Evolutionary conservation across 202 grass and related monocot species (phyloP).

Genomic region (Musa balbisiana): DNA sequence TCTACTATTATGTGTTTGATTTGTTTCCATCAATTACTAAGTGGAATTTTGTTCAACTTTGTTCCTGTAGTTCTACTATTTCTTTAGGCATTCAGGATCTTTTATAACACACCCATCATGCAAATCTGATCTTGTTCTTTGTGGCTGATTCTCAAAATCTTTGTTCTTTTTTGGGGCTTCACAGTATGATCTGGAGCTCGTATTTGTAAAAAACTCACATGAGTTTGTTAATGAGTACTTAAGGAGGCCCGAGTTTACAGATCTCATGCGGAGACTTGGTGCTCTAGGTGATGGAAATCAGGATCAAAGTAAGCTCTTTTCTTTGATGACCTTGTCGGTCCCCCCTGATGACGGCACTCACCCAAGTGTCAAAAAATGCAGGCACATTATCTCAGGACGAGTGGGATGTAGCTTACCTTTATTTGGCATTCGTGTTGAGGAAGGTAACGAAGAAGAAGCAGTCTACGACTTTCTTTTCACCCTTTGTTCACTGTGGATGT

Average conservation of each 20-base stretch:
- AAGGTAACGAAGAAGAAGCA: slow-evolving; percentile 36
- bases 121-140: neutral
- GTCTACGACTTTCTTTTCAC: neutral
- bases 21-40: neutral
- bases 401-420: slow-evolving; percentile 90
- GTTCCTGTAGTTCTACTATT: no score
- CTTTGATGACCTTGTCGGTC: neutral
- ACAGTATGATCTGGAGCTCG: slow-evolving; percentile 72
- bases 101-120: neutral
- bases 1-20: neutral
- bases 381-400: slow-evolving; percentile 75
- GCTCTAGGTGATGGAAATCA: slow-evolving; percentile 68
- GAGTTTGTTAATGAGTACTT: slow-evolving; percentile 77
- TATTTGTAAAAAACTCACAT: slow-evolving; percentile 80
- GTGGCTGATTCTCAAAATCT: no score
- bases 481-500: no score
- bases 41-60: neutral
- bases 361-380: slow-evolving; percentile 28
- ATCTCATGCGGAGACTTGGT: slow-evolving; percentile 83
- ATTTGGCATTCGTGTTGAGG: slow-evolving; percentile 69
- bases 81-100: neutral
- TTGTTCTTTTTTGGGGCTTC: no score
- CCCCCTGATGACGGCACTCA: neutral
- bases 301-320: slow-evolving; percentile 43
- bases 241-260: slow-evolving; percentile 61